phyloP scores from a whole-genome alignment of 2,329 filamentous ascomycete species.

The Microdochium nivale region DNA sequence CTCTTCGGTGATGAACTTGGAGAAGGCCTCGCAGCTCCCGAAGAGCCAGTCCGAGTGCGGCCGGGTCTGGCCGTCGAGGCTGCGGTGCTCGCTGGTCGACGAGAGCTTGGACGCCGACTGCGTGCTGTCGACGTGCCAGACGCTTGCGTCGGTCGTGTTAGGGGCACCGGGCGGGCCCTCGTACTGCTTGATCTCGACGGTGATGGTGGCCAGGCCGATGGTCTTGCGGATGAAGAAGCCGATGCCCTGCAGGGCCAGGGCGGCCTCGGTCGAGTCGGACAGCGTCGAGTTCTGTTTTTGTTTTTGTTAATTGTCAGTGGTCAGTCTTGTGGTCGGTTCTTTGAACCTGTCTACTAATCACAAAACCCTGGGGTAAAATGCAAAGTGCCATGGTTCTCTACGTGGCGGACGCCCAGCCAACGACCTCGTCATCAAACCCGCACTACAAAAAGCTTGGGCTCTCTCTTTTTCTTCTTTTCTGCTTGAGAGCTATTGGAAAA shows the following conservation, averaged over 20 bases:
- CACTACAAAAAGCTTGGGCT: no score
- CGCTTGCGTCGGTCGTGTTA: constrained; percentile 25
- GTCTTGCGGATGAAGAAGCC: constrained; percentile 66
- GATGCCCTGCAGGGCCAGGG: constrained; percentile 65
- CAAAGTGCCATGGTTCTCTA: no score
- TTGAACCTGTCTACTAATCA: not conserved
- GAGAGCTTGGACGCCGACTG: constrained; percentile 63
- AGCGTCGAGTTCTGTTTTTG: constrained; percentile 60
- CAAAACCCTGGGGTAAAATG: no score
- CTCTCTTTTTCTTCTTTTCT: no score
- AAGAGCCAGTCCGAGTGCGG: constrained; percentile 74
- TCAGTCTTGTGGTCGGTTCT: not conserved
- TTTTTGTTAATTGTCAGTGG: not conserved
- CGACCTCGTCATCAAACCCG: no score
- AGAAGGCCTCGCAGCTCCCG: constrained; percentile 57
- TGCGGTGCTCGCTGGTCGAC: constrained; percentile 36
- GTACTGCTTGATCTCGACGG: constrained; percentile 53
- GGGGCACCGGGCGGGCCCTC: constrained; percentile 31
- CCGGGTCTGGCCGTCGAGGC: constrained; percentile 42
- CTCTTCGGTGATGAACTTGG: constrained; percentile 50
- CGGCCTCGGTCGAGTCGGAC: constrained; percentile 59
- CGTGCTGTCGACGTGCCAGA: constrained; percentile 60
- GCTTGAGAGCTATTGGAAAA: no score
- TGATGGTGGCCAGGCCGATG: constrained; percentile 60
- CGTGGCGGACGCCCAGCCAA: no score